Evolutionary conservation across 805 yeast genomes (phyloP).

Genomic region (Teunomyces lycoperdinae): DNA sequence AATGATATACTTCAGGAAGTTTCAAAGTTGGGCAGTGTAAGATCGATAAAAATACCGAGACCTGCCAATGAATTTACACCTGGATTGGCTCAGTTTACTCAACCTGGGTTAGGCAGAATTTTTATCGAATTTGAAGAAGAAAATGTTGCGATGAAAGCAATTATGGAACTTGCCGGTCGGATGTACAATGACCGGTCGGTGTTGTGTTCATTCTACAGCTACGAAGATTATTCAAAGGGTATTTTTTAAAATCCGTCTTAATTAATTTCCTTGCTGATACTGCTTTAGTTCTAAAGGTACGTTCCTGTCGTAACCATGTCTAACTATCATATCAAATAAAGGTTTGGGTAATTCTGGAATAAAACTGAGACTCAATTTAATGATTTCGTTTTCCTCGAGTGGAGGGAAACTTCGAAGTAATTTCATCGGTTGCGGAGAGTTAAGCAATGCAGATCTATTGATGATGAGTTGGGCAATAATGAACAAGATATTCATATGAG

Average conservation of each 20-base stretch:
- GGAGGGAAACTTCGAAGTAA: conserved; percentile 69
- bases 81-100: conserved; percentile 34
- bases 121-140: conserved; percentile 60
- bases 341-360: conserved; percentile 69
- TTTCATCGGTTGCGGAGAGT: conserved; percentile 68
- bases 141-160: conserved; percentile 53
- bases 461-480: conserved; percentile 79
- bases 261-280: background rate
- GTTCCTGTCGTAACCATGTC: conserved; percentile 58
- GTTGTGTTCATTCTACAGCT: conserved; percentile 60
- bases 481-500: conserved; percentile 80
- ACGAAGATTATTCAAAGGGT: conserved; percentile 52
- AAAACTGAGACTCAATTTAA: conserved; percentile 75
- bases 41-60: conserved; percentile 57
- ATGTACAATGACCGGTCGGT: conserved; percentile 67
- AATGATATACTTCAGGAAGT: conserved; percentile 54
- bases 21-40: conserved; percentile 49
- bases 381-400: conserved; percentile 69
- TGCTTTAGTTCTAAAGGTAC: conserved; percentile 36
- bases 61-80: conserved; percentile 51
- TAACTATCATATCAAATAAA: conserved; percentile 58
- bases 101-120: conserved; percentile 68
- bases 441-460: conserved; percentile 61
- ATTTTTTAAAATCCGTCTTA: conserved; percentile 11
- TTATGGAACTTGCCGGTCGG: conserved; percentile 61